phyloP scores from a whole-genome alignment of 2,329 filamentous ascomycete genomes.

The Alternaria sp. region DNA sequence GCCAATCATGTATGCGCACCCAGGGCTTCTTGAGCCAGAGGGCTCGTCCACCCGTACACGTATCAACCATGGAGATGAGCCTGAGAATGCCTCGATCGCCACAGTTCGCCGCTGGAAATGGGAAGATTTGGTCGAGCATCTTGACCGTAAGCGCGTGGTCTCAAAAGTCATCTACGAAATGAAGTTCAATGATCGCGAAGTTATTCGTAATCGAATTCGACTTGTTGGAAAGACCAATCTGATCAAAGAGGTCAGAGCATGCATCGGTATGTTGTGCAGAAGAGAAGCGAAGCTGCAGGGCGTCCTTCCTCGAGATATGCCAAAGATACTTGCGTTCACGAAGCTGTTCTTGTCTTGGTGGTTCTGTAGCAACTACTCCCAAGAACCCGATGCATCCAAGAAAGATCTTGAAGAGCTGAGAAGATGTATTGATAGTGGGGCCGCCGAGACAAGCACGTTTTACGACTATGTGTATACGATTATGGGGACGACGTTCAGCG shows the following conservation, averaged over 20 bases:
- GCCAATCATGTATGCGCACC: background rate
- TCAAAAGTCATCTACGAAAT: constrained; percentile 52
- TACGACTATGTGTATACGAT: constrained; percentile 35
- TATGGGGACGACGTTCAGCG: constrained; percentile 34
- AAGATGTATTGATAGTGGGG: constrained; percentile 15
- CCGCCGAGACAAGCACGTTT: constrained; percentile 25
- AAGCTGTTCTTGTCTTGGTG: constrained; percentile 47
- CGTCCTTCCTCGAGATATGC: constrained; percentile 31
- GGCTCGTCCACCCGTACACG: background rate
- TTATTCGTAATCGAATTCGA: constrained; percentile 27
- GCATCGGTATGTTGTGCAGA: constrained; percentile 29
- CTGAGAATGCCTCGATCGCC: constrained; percentile 35
- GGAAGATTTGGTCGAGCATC: constrained; percentile 43
- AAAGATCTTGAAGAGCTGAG: constrained; percentile 25
- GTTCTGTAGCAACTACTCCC: constrained; percentile 31
- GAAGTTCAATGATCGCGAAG: constrained; percentile 23
- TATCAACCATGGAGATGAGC: constrained; percentile 17
- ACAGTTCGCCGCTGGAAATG: constrained; percentile 43
- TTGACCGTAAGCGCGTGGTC: constrained; percentile 54
- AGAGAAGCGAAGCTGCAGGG: constrained; percentile 32
- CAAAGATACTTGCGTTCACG: constrained; percentile 33
- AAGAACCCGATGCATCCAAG: constrained; percentile 2
- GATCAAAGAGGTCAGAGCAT: constrained; percentile 32
- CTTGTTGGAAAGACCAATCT: constrained; percentile 26
- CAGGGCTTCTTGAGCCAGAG: background rate